Evolutionary conservation across 371 early-diverging fungal genomes (phyloP).

Genomic region (Mortierella sp.): DNA sequence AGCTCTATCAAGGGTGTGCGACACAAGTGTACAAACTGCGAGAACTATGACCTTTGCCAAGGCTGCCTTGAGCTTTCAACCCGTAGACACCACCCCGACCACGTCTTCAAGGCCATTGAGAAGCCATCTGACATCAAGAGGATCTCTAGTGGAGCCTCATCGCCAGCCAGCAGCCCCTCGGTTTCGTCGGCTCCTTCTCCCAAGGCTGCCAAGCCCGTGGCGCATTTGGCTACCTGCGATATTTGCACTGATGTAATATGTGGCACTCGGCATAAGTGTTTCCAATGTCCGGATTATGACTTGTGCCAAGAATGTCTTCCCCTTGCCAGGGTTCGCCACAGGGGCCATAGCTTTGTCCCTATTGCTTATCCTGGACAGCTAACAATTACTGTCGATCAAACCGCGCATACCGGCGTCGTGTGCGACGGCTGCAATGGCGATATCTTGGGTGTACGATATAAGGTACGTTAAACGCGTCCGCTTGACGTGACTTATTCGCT

Average conservation of each 20-base stretch:
- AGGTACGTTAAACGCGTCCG: constrained; percentile 53
- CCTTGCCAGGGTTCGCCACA: constrained; percentile 55
- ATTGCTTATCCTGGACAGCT: constrained; percentile 55
- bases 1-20: constrained; percentile 55
- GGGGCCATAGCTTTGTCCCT: constrained; percentile 52
- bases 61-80: constrained; percentile 48
- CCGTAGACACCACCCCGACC: constrained; percentile 36
- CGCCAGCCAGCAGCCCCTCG: constrained; percentile 10
- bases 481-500: no score
- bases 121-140: constrained; percentile 6
- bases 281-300: constrained; percentile 63
- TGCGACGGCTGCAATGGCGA: constrained; percentile 62
- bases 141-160: background rate
- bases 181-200: constrained; percentile 8
- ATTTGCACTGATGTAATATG: constrained; percentile 59
- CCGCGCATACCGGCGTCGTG: constrained; percentile 51
- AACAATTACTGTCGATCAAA: constrained; percentile 22
- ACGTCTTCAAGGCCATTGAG: constrained; percentile 45
- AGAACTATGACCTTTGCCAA: constrained; percentile 65
- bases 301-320: constrained; percentile 60
- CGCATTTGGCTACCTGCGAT: constrained; percentile 59
- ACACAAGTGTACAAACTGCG: constrained; percentile 60
- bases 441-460: constrained; percentile 65
- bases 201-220: background rate
- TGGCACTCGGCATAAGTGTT: constrained; percentile 63